These are phyloP conservation scores for Leccinum holopus DNA, from an alignment of 1,284 basidiomycete genomes.

Conservation along the genomic window DNA sequence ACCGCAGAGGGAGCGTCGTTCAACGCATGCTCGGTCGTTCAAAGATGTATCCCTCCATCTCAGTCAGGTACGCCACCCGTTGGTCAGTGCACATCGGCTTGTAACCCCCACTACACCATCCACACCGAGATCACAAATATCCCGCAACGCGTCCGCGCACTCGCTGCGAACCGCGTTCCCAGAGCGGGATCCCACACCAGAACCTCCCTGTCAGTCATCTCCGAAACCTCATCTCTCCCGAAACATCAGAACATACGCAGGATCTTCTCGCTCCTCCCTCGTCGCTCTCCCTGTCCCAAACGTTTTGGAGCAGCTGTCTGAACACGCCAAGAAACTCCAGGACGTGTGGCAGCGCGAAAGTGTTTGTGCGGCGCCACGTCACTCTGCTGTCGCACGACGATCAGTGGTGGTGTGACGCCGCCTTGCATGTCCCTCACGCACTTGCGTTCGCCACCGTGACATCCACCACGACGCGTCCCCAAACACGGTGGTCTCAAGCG, in stretches of 20 bases:
- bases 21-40: conserved; percentile 49
- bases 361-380: conserved; percentile 59
- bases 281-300: conserved; percentile 49
- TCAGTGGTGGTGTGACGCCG: conserved; percentile 49
- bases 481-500: conserved; percentile 24
- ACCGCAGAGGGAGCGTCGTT: conserved; percentile 32
- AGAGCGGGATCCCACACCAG: conserved; percentile 14
- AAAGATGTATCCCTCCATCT: conserved; percentile 56
- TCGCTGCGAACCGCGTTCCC: conserved; percentile 17
- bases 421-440: conserved; percentile 44
- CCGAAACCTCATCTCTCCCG: conserved; percentile 33
- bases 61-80: conserved; percentile 17
- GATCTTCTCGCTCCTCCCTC: conserved; percentile 72
- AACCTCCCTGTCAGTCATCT: conserved; percentile 21
- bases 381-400: conserved; percentile 68
- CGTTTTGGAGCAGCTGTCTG: too few relatives aligned
- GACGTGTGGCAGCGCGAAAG: conserved; percentile 35
- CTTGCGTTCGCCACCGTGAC: conserved; percentile 35
- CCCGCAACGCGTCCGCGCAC: conserved; percentile 21
- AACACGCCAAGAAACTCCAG: too few relatives aligned
- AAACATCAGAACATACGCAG: conserved; percentile 65
- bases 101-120: conserved; percentile 1
- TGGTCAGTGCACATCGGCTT: background rate
- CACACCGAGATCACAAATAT: conserved; percentile 5
- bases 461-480: conserved; percentile 31